Evolutionary conservation across 345 rosid genomes (phyloP).

Genomic region (Bruguiera parviflora): DNA sequence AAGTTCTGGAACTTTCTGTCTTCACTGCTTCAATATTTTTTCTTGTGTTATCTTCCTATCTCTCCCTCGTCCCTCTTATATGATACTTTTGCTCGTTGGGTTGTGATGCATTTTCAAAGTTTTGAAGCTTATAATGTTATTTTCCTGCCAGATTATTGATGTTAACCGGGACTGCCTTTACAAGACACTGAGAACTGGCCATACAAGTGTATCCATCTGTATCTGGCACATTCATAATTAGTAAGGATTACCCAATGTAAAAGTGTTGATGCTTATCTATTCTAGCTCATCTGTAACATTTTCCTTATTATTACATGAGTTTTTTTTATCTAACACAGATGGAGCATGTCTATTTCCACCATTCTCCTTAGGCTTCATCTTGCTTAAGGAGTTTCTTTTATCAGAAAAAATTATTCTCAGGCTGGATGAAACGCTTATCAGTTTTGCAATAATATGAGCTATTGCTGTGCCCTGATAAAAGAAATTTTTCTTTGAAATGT

Average conservation of each 20-base stretch:
- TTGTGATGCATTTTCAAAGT: slow-evolving; percentile 3
- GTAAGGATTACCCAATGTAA: not conserved
- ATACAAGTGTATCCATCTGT: slow-evolving; percentile 75
- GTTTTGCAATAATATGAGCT: slow-evolving; percentile 7
- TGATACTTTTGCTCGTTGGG: not conserved
- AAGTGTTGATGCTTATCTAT: no score
- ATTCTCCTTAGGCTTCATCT: no score
- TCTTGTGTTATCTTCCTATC: not conserved
- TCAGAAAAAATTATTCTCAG: no score
- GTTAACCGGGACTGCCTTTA: slow-evolving; percentile 61
- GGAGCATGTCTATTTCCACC: no score
- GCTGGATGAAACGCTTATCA: not conserved
- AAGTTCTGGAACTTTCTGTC: no score
- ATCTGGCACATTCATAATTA: not conserved
- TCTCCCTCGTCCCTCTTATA: not conserved
- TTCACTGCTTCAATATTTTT: no score
- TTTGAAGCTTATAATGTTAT: slow-evolving; percentile 13
- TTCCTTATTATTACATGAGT: no score
- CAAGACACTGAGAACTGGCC: slow-evolving; percentile 83
- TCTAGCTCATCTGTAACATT: no score
- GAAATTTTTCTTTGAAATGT: not conserved
- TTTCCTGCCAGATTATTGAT: slow-evolving; percentile 64
- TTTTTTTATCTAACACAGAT: no score
- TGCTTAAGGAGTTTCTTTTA: no score
- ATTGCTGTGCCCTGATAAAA: not conserved